Evolutionary conservation across 768 basidiomycete species (phyloP).

Genomic region (Tylopilus rubrobrunneus): DNA sequence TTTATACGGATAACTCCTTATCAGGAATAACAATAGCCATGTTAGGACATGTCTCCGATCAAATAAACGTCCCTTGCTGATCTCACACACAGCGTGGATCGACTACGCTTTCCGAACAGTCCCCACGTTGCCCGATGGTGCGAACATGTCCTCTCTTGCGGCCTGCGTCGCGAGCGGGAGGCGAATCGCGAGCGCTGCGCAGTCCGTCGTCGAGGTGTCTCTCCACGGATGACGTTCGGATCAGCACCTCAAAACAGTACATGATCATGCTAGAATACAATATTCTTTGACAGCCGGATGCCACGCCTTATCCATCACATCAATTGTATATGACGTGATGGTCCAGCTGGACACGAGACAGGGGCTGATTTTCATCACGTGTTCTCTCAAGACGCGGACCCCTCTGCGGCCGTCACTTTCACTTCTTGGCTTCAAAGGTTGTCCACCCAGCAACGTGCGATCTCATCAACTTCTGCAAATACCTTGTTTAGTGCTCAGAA

Average conservation of each 20-base stretch:
- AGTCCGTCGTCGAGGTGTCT: neutral
- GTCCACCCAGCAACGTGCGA: slow-evolving; percentile 11
- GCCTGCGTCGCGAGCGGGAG: neutral
- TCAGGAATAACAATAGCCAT: neutral
- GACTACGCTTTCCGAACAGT: no score
- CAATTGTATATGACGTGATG: no score
- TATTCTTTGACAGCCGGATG: no score
- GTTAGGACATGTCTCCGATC: neutral
- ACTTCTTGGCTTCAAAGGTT: neutral
- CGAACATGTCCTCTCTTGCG: no score
- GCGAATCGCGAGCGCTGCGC: neutral
- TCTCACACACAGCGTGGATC: neutral
- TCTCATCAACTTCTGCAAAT: slow-evolving; percentile 20
- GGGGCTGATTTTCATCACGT: slow-evolving; percentile 18
- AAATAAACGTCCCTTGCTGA: no score
- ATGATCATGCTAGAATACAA: neutral
- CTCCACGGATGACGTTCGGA: no score
- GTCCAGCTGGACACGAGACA: neutral
- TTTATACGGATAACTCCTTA: slow-evolving; percentile 13
- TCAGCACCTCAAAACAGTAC: no score
- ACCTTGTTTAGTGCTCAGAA: neutral
- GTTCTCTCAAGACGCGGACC: neutral
- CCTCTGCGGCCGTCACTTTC: no score
- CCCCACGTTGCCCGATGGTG: neutral
- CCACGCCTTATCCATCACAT: no score